These are phyloP conservation scores for Xylaria hypoxylon DNA, from an alignment of 2,329 filamentous ascomycete species.

Conservation along the genomic window DNA sequence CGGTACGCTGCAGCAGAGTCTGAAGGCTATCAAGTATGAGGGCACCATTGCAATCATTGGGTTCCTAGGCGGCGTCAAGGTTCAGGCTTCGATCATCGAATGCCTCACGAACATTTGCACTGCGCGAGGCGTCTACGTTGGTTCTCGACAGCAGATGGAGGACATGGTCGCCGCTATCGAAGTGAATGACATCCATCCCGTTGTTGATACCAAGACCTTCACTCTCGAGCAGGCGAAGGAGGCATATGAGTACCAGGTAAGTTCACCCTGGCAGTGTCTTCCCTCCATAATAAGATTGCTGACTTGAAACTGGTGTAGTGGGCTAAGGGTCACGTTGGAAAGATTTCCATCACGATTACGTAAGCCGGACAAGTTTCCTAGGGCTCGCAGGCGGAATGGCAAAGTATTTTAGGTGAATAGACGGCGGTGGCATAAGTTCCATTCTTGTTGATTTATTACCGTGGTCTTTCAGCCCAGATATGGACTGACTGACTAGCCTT, in stretches of 20 bases:
- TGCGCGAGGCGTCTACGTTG: constrained; percentile 57
- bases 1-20: constrained; percentile 58
- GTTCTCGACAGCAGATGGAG: constrained; percentile 55
- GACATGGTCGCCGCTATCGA: constrained; percentile 59
- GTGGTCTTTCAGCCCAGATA: constrained; percentile 1
- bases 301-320: constrained; percentile 48
- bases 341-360: constrained; percentile 62
- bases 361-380: constrained; percentile 38
- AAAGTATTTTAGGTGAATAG: background rate
- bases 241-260: constrained; percentile 66
- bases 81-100: constrained; percentile 65
- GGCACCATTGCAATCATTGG: constrained; percentile 61
- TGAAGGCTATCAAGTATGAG: constrained; percentile 59
- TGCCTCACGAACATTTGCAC: constrained; percentile 55
- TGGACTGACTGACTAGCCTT: constrained; percentile 13
- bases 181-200: constrained; percentile 57
- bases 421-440: background rate
- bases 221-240: constrained; percentile 53
- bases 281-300: background rate
- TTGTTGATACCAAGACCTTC: constrained; percentile 55
- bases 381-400: background rate
- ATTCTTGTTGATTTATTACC: constrained; percentile 5
- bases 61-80: constrained; percentile 57
- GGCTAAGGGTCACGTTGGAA: constrained; percentile 67
- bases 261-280: constrained; percentile 24